Evolutionary conservation across 208 protist species (phyloP), one percentile per base, ranked within the genome.

Genomic region (Trypanosomatidae sp.): DNA sequence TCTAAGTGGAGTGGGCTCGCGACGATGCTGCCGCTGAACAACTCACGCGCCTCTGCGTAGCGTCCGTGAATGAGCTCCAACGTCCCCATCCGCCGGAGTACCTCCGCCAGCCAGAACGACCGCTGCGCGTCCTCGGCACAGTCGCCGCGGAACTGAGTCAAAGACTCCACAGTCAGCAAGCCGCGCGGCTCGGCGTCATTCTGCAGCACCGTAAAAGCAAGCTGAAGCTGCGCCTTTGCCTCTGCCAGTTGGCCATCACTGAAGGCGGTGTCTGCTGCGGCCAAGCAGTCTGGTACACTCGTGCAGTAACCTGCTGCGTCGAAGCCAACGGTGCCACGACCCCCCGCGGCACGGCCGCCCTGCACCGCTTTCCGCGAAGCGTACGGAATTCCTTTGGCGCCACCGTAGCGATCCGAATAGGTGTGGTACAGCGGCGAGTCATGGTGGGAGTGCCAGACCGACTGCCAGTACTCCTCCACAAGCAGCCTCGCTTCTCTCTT

Each of bases 401-500:
- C 85, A 58, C 88, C 88, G 70, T 92, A 92, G 62, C 88, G 86
- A 44, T 93, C 82, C 10, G 87, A 93, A 56, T 86, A 91, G 36
- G 87, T 89, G 79, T 92, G 90, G 77, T 94, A 94, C 25, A 91
- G 73, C 47, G 89, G 87, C 22, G 87, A 80, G 56, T 95, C 90
- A 30, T 80, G 69, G 19, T 79, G 79, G 2, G 79, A 84, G 13
- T 82, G 65, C 49, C 87, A 50, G 7, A 95, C 85, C 15, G 82
- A 90, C 10, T 80, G 77, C 80, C 86, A 89, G 72, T 95, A 95
- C 43, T 94, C 89, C 73, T 97, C 89, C 22, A 97, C 86, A 1
- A 95, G 82, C 25, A 73, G 69, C 19, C 47, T 64, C 6, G 75
- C 62, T 28, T 79, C 75, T n/a, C 64, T 36, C 43, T 56, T 68